These are phyloP conservation scores for Agaricales sp. DNA, from an alignment of 1,284 basidiomycete genomes.

Conservation along the genomic window DNA sequence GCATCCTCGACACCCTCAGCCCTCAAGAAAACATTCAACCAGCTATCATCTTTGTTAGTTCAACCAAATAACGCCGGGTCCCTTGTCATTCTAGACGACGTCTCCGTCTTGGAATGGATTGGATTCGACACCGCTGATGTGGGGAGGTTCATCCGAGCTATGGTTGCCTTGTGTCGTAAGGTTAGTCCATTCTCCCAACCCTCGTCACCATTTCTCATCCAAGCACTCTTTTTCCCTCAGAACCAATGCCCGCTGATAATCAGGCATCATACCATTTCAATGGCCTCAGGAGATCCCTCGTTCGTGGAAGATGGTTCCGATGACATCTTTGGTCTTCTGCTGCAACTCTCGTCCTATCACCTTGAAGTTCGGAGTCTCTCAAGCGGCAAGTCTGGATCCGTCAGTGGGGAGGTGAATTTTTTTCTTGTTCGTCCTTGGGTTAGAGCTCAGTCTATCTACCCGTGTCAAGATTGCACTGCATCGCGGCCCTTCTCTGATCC, in stretches of 20 bases:
- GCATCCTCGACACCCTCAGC: neutral
- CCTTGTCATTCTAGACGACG: neutral
- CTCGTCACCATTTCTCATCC: neutral
- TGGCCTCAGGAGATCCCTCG: neutral
- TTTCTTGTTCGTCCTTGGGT: neutral
- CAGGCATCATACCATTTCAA: neutral
- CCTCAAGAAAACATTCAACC: neutral
- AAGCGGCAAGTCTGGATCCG: neutral
- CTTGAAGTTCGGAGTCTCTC: neutral
- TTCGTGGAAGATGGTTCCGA: neutral
- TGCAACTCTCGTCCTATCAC: neutral
- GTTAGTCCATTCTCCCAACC: neutral
- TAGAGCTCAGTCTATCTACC: neutral
- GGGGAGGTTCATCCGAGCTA: neutral
- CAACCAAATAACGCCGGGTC: neutral
- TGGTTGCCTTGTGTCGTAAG: neutral
- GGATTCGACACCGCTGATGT: neutral
- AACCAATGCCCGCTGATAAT: neutral
- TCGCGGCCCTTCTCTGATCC: neutral
- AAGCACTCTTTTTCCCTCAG: too few relatives aligned
- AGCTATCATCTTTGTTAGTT: neutral
- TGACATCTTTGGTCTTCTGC: neutral
- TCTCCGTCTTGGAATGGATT: neutral
- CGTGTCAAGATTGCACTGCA: neutral
- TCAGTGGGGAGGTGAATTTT: neutral